These are phyloP conservation scores for Xylaria flabelliformis DNA, from an alignment of 495 filamentous ascomycete genomes.

Conservation along the genomic window DNA sequence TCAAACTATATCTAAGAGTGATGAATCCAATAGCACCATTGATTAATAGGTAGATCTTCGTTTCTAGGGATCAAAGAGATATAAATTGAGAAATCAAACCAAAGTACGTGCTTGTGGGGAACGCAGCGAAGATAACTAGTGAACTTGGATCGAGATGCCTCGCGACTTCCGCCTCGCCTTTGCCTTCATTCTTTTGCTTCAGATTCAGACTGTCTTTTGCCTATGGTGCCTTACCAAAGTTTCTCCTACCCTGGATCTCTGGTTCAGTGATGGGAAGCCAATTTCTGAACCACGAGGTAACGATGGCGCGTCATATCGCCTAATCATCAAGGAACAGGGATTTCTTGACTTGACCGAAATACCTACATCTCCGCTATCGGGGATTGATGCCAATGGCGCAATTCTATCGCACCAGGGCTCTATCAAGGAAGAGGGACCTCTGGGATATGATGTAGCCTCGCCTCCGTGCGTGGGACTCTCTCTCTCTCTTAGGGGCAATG, in stretches of 20 bases:
- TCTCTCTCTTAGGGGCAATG: neutral
- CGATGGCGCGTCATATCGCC: neutral
- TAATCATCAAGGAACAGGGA: constrained; percentile 18
- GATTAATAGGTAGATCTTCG: too few relatives aligned
- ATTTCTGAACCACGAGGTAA: neutral
- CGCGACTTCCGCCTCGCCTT: neutral
- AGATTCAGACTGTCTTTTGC: neutral
- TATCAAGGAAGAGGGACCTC: neutral
- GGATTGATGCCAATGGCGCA: neutral
- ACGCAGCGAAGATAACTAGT: neutral
- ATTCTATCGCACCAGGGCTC: neutral
- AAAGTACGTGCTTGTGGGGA: neutral
- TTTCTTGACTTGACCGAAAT: constrained; percentile 25
- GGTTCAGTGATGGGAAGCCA: constrained; percentile 2
- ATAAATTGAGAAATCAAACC: neutral
- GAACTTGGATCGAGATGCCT: neutral
- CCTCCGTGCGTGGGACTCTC: neutral
- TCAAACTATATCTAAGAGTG: too few relatives aligned
- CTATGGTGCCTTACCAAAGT: neutral
- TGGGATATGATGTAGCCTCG: neutral
- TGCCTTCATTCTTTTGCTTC: neutral
- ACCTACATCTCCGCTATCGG: neutral
- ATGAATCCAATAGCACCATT: too few relatives aligned
- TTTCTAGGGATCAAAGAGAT: too few relatives aligned
- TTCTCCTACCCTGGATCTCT: neutral